These are phyloP conservation scores for Globisporangium apiculatum DNA, from an alignment of 352 stramenopile genomes.

Conservation along the genomic window DNA sequence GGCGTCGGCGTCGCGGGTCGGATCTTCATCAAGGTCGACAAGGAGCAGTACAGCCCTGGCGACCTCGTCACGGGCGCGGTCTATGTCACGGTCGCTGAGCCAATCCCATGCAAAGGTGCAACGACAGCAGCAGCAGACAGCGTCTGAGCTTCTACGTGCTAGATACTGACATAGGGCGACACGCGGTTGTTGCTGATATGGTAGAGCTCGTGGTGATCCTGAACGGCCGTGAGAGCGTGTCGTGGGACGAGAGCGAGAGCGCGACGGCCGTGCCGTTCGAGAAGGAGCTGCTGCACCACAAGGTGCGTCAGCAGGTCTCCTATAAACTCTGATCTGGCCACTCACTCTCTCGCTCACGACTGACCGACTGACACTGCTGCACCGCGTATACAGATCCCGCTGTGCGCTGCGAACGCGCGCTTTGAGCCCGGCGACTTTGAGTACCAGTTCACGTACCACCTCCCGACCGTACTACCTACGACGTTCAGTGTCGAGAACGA, in stretches of 20 bases:
- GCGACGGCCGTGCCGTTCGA: conserved; percentile 8
- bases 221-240: conserved; percentile 9
- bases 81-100: conserved; percentile 10
- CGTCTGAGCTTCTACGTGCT: too few species aligned
- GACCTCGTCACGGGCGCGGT: conserved; percentile 9
- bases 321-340: background rate
- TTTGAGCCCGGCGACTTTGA: conserved; percentile 11
- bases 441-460: conserved; percentile 14
- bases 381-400: conserved; percentile 2
- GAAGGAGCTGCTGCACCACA: conserved; percentile 11
- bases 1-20: conserved; percentile 10
- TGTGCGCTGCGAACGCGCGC: conserved; percentile 2
- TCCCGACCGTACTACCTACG: conserved; percentile 4
- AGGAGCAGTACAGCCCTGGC: conserved; percentile 12
- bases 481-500: conserved; percentile 13
- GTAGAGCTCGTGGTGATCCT: conserved; percentile 11
- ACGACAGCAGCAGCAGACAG: background rate
- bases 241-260: conserved; percentile 14
- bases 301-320: background rate
- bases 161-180: too few species aligned
- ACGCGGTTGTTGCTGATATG: too few species aligned
- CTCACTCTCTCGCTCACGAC: background rate
- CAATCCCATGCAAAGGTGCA: conserved; percentile 10
- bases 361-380: too few species aligned
- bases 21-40: conserved; percentile 15